Base-by-base conservation (phyloP, 2,329 filamentous ascomycete species). In the Curvularia eragrostidis region DNA sequence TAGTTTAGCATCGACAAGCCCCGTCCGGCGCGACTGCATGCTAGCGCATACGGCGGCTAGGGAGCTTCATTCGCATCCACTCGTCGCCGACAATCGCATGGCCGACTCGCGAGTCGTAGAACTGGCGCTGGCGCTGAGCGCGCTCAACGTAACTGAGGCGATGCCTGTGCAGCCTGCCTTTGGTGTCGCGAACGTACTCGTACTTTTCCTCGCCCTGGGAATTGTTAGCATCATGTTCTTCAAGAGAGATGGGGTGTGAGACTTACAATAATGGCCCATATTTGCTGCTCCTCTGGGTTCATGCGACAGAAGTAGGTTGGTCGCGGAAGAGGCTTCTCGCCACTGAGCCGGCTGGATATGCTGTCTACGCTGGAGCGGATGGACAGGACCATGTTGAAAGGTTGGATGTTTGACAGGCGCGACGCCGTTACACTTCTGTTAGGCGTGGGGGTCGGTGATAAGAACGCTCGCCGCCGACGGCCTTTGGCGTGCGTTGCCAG, bases 51-150 rank as follows among this genome's bases (percentile, higher is more conserved):
- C 55, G 58, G 23, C 58, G 58, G 41, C 39, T 41, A 15, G 64
- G 61, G 28, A 67, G 53, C 43, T 58, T 55, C 58, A 63, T 64
- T 13, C 64, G 58, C 66, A 68, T 68, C 64, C 66, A 68, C 28
- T 68, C 66, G 23, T 68, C 66, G 6, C 66, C 66, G 15, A 66
- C 58, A 19, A 68, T 62, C 7, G 58, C 63, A 50, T 67, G 58
- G 3, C 64, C 63, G 13, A 62, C 61, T 5, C 66, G 56, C 10
- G 59, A 58, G 13, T 68, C 66, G 44, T 64, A 68, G 48, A 68
- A 67, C 44, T 56, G 50, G 23, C 60, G 56, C 30, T 67, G 64
- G 38, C 41, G 60, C 24, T 54, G 50, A 19, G 52, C 54, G 18
- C 63, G 61, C 36, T 68, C 51, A 24, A 47, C 46, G 12, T 47